Base-by-base conservation (phyloP, 108 stramenopile genomes). In the Poteriospumella lacustris region DNA sequence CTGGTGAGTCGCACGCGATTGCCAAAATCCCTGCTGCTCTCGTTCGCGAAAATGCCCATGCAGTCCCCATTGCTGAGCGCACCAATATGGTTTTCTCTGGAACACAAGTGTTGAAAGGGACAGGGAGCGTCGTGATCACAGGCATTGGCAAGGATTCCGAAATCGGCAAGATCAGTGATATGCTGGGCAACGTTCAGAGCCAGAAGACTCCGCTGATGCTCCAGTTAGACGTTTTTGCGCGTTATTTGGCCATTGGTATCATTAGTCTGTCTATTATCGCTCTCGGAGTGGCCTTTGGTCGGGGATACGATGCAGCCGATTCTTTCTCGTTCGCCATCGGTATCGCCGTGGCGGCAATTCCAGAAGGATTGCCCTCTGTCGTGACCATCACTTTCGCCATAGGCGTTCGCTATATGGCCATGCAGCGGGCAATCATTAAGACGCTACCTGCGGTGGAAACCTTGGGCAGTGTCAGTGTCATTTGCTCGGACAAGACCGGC, bases 1-100 rank as follows among this genome's bases (percentile, higher is more conserved):
- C 96, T 9, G 96, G 96, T 19, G 96, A 97, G 84, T 88, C 93
- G 15, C 83, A 87, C 36, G 82, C 89, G 5, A 68, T 78, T 44
- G 82, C 84, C 67, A 64, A 64, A 24, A 64, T 34, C 3, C 3
- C 24, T 33, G 60, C 15, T 64, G 15, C 52, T 19, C 24, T 56
- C 19, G 9, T 31, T 64, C 84, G 86, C 29, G 79, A 64, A 58
- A 33, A 38, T 52, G 68, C 43, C 33, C 80, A 79, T 69, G 86
- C 88, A 15, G 42, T 87, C 62, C 83, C 88, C 39, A 79, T 84
- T 39, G 76, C 83, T 56, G 59, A 85, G 42, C 85, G 88, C 44
- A 84, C 87, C 2, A 58, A 64, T 43, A 34, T 89, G 26, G 87
- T 76, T 41, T 90, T 90, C 82, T 88, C 85, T 68, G 86, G 88